Evolutionary conservation across 2,329 filamentous ascomycete genomes (phyloP), one percentile per base, ranked within the genome.

Genomic region (Botryotinia calthae): DNA sequence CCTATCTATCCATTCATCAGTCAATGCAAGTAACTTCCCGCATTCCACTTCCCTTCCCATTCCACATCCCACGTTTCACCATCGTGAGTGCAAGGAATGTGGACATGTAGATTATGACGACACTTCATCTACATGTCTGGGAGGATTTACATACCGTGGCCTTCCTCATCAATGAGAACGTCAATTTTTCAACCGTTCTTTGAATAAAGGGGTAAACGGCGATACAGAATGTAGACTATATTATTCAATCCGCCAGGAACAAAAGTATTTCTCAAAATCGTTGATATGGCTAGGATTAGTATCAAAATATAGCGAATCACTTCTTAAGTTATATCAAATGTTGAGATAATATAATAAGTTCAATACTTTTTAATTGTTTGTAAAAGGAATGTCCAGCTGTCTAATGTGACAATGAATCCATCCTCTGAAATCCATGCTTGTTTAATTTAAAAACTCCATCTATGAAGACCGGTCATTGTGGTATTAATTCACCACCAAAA

Each of bases 401-500:
- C 34, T 56, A 9, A 22, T 67, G 34, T 42, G 28, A 67, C 48
- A 67, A 67, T 67, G 25, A 40, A 56, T 67, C 64, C 46, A 67
- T 67, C 46, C 46, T 40, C 46, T 66, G 14, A 28, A 66, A 12
- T 25, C 51, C 31, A 66, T 66, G 22, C 37, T 66, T 51, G 31
- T 66, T 37, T 70, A 62, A 70, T 70, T 42, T 64, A 62, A 70
- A 46, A 48, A 62, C 68, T 64, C 68, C 59, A 64, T 70, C 68
- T 31, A 67, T 56, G 14, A 51, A 56, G 51, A 56, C n/a, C n/a
- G 48, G 34, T 70, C 42, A 64, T 63, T 25, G 68, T 62, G 46
- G 31, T 37, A 51, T 70, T 25, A 25, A 51, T 51, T 34, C 31
- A 51, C 68, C 31, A 40, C 68, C 56, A 64, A 64, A 69, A 64